Conservation (phyloP, 2,329 filamentous ascomycete species). For the Dothidotthia symphoricarpi region DNA sequence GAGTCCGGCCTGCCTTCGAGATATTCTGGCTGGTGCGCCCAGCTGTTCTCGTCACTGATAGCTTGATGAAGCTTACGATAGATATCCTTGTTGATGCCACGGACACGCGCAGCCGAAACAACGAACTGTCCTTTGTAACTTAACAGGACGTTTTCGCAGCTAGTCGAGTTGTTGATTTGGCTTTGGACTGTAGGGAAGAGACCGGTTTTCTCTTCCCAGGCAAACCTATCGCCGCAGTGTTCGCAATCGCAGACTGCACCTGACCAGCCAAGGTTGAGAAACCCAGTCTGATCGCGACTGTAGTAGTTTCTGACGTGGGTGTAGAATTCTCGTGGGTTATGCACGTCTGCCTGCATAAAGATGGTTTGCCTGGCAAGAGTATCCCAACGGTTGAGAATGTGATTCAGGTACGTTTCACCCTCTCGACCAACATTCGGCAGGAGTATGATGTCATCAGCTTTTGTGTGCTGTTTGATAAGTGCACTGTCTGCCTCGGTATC, state of each 20-base stretch:
- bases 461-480: constrained; percentile 20
- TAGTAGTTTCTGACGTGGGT: constrained; percentile 44
- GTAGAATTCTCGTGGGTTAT: constrained; percentile 42
- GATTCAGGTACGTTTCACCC: constrained; percentile 48
- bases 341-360: constrained; percentile 49
- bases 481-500: constrained; percentile 21
- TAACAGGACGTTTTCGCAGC: constrained; percentile 39
- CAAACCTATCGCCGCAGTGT: constrained; percentile 43
- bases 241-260: constrained; percentile 43
- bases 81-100: constrained; percentile 35
- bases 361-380: constrained; percentile 47
- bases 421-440: constrained; percentile 47
- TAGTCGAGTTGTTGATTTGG: constrained; percentile 19
- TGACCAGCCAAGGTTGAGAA: constrained; percentile 46
- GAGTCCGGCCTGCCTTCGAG: constrained; percentile 23
- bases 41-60: constrained; percentile 25
- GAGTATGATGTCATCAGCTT: constrained; percentile 25
- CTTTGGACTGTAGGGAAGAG: constrained; percentile 42
- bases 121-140: constrained; percentile 52
- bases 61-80: constrained; percentile 36
- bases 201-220: constrained; percentile 42
- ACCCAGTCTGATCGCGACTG: constrained; percentile 41
- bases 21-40: constrained; percentile 28
- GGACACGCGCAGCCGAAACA: constrained; percentile 46
- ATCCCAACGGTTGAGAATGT: constrained; percentile 48